phyloP scores from a whole-genome alignment of 768 basidiomycete species.

The Lactarius evosmus region DNA sequence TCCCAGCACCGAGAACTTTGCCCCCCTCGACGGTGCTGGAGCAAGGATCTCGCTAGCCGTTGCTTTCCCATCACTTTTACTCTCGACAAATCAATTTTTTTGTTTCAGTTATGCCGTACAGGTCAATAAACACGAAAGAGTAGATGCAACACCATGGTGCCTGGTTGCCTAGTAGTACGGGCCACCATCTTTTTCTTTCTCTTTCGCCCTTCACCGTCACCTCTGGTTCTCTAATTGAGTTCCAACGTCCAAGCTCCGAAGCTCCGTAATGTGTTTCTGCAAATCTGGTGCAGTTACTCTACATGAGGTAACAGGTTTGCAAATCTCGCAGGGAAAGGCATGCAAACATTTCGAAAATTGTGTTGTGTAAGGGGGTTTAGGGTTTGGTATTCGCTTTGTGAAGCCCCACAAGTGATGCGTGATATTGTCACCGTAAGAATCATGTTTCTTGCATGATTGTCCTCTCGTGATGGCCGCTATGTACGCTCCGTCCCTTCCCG shows the following conservation, averaged over 20 bases:
- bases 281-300: background rate
- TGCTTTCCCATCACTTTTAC: background rate
- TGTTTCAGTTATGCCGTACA: too few relatives aligned
- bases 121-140: background rate
- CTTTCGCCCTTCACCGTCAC: background rate
- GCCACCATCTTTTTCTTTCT: background rate
- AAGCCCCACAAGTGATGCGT: background rate
- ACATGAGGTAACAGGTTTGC: background rate
- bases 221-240: background rate
- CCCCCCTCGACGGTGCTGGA: background rate
- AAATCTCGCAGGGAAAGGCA: background rate
- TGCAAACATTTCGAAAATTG: background rate
- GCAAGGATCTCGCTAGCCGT: background rate
- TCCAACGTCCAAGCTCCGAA: background rate
- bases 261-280: background rate
- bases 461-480: background rate
- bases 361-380: background rate
- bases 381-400: background rate
- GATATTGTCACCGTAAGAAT: conserved; percentile 1
- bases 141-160: too few relatives aligned
- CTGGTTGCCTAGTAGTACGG: background rate
- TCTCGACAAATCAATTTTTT: background rate
- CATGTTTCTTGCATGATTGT: background rate
- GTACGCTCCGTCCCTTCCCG: background rate
- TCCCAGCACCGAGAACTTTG: background rate